phyloP scores from a whole-genome alignment of 1,284 basidiomycete species.

The Cutaneotrichosporon sp. region DNA sequence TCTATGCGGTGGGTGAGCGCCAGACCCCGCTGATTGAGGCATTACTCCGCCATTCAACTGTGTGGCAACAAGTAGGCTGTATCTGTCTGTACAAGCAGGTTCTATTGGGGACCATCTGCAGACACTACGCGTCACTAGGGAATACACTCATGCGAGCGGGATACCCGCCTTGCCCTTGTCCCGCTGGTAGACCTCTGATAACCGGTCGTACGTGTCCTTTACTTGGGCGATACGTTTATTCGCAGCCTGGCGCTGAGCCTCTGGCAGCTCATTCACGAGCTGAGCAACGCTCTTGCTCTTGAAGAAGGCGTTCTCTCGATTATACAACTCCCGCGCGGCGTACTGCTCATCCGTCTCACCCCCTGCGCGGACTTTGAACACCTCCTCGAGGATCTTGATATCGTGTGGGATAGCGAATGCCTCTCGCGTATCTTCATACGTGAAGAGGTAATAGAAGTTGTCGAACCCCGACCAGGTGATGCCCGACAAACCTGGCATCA shows the following conservation, averaged over 20 bases:
- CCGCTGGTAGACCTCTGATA: slow-evolving; percentile 32
- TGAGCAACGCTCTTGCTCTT: slow-evolving; percentile 28
- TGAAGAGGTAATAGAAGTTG: slow-evolving; percentile 36
- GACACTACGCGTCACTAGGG: background rate
- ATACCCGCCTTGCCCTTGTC: slow-evolving; percentile 31
- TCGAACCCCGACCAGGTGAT: slow-evolving; percentile 42
- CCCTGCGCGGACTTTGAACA: slow-evolving; percentile 28
- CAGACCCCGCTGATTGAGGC: no score
- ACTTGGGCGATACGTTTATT: slow-evolving; percentile 21
- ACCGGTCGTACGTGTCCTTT: slow-evolving; percentile 22
- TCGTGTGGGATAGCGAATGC: slow-evolving; percentile 38
- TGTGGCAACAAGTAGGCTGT: no score
- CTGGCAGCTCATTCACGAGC: slow-evolving; percentile 25
- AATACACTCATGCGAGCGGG: slow-evolving; percentile 26
- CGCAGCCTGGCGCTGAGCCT: slow-evolving; percentile 13
- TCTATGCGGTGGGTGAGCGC: no score
- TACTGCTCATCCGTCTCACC: slow-evolving; percentile 22
- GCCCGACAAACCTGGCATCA: slow-evolving; percentile 32
- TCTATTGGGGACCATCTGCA: background rate
- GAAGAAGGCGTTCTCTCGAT: slow-evolving; percentile 34
- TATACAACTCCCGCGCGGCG: slow-evolving; percentile 31
- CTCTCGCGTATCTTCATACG: slow-evolving; percentile 35
- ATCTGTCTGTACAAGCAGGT: no score
- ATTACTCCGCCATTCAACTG: no score
- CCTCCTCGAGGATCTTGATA: slow-evolving; percentile 36